These are phyloP conservation scores for Blastobotrys chiropterorum DNA, from an alignment of 805 yeast genomes.

Conservation along the genomic window DNA sequence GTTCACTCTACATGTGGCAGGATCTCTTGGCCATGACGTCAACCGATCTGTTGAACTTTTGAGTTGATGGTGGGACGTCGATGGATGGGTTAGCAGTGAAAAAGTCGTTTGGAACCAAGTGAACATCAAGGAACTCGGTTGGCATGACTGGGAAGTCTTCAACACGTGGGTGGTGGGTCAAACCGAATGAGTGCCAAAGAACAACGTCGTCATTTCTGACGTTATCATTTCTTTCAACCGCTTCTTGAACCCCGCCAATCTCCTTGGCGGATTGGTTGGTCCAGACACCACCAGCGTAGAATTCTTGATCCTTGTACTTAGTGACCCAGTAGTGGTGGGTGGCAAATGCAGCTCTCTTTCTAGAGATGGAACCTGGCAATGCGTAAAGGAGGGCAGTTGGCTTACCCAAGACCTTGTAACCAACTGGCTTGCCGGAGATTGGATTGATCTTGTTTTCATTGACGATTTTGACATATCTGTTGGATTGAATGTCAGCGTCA, in stretches of 20 bases:
- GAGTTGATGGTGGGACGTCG: conserved; percentile 67
- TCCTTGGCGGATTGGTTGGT: conserved; percentile 72
- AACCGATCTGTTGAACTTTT: conserved; percentile 59
- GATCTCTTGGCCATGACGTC: conserved; percentile 23
- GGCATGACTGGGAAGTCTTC: conserved; percentile 93
- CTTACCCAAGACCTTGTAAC: conserved; percentile 69
- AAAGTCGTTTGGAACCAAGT: conserved; percentile 65
- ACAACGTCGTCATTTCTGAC: conserved; percentile 73
- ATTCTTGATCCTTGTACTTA: conserved; percentile 63
- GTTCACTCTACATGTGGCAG: conserved; percentile 16
- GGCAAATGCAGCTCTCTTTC: conserved; percentile 67
- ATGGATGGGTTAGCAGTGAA: conserved; percentile 73
- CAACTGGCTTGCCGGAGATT: conserved; percentile 66
- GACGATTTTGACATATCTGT: conserved; percentile 68
- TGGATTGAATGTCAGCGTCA: conserved; percentile 71
- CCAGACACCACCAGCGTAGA: conserved; percentile 80
- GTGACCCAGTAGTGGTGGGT: conserved; percentile 80
- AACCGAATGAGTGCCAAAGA: conserved; percentile 76
- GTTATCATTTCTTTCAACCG: conserved; percentile 50
- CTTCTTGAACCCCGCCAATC: conserved; percentile 68
- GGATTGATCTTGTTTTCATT: conserved; percentile 69
- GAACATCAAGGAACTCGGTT: conserved; percentile 65
- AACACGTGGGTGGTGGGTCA: conserved; percentile 75
- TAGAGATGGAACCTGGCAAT: conserved; percentile 55
- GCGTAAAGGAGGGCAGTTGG: conserved; percentile 75